Evolutionary conservation across 331 rosid species (phyloP).

Genomic region (Telfairia occidentalis): DNA sequence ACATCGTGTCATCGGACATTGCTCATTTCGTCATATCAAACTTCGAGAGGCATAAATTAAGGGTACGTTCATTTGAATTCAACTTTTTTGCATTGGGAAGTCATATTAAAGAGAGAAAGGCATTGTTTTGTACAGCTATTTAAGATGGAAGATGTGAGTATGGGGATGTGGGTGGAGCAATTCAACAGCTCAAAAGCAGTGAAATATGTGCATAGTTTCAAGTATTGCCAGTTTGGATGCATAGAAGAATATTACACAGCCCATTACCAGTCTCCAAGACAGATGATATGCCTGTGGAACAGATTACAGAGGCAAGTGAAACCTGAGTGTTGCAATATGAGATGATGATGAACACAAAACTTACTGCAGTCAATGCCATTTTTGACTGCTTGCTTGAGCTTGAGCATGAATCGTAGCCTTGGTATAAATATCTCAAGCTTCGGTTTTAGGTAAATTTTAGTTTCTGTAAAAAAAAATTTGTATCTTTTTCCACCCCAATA

Average conservation of each 20-base stretch:
- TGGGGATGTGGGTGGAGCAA: conserved; percentile 21
- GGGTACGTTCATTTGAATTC: neutral
- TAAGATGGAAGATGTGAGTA: conserved; percentile 19
- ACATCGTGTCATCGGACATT: conserved; percentile 15
- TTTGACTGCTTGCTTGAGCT: neutral
- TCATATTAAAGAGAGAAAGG: neutral
- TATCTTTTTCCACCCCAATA: neutral
- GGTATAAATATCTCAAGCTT: neutral
- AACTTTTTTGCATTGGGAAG: neutral
- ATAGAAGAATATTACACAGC: conserved; percentile 17
- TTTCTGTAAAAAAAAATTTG: neutral
- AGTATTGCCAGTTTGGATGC: conserved; percentile 18
- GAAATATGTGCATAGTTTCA: conserved; percentile 13
- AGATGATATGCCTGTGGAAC: conserved; percentile 15
- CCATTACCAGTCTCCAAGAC: conserved; percentile 19
- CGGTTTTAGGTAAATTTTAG: neutral
- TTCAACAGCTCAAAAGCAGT: conserved; percentile 13
- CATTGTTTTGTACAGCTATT: neutral
- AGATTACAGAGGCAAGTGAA: conserved; percentile 4
- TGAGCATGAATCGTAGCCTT: neutral
- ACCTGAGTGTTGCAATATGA: conserved; percentile 15
- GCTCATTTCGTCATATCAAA: conserved; percentile 3
- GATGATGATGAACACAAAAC: neutral
- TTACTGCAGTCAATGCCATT: neutral
- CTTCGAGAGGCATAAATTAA: neutral